phyloP scores from a whole-genome alignment of 2,329 filamentous ascomycete species.

The Cytospora paraplurivora region DNA sequence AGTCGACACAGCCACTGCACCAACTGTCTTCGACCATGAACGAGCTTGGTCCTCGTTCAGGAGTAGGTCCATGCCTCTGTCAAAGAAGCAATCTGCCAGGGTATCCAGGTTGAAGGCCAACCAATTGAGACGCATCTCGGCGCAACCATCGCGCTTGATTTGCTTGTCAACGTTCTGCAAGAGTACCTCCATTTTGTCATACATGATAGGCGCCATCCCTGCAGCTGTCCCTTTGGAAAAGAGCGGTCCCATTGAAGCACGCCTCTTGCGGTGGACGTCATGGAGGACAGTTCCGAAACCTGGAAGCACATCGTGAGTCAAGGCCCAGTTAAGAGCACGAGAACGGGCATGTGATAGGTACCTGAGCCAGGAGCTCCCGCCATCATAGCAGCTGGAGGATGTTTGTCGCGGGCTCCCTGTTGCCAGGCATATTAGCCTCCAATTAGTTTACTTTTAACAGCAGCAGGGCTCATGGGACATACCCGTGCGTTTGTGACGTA shows the following conservation, averaged over 20 bases:
- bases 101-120: constrained; percentile 9
- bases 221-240: constrained; percentile 35
- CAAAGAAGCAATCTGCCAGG: constrained; percentile 1
- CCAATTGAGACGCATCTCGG: constrained; percentile 18
- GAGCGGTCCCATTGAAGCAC: constrained; percentile 29
- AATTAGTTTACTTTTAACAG: no score
- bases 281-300: constrained; percentile 25
- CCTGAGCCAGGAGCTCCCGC: constrained; percentile 25
- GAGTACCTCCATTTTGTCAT: neutral
- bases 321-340: no score
- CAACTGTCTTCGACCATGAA: no score
- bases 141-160: no score
- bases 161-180: no score
- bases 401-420: neutral
- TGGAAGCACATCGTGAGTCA: neutral
- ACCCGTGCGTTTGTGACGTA: neutral
- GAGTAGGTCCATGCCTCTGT: neutral
- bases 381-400: constrained; percentile 27
- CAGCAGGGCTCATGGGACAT: no score
- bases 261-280: constrained; percentile 27
- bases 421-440: no score
- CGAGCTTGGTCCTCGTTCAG: neutral
- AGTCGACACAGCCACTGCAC: no score
- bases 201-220: constrained; percentile 20
- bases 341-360: no score